Evolutionary conservation across 73 alveolate species (phyloP), one percentile per base, ranked within the genome.

Genomic region (Durusdinium trenchii): DNA sequence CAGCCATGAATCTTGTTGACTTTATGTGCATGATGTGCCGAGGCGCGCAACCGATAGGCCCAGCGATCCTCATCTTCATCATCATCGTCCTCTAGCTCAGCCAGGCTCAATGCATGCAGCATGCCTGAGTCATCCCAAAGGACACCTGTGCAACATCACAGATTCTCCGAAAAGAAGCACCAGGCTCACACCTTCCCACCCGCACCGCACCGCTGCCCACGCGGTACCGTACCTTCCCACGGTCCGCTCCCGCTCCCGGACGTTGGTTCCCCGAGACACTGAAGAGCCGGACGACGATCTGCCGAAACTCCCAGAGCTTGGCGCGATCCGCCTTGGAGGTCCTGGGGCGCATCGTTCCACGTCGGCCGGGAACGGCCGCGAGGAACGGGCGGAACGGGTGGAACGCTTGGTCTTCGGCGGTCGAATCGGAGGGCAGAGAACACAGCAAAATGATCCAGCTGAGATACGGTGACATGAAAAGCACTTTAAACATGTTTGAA

Each of bases 261-360:
- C 79, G n/a, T 64, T 9, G 28, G 79, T 32, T 4, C 73, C 30
- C 51, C 45, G 36, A 54, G 76, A 26, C 51, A 35, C 97, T 91
- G 64, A 91, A 91, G 47, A 91, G 97, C 42, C 97, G 97, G 28
- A 91, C 89, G 54, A 91, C 97, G 36, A 91, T 91, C 28, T 91
- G 89, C 2, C 97, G 97, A 47, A 91, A 91, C 87, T 91, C 97
- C 97, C 97, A 91, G 71, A 91, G 97, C 16, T 35, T 69, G 42
- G 26, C 18, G 86, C 86, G 38, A 20, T 91, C 97, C 1, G 97
- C 97, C 54, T 67, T 91, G 57, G 97, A 91, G 16, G 97, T 91
- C 97, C 97, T 89, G 96, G 20, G 42, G 81, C 46, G 81, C 16
- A 30, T 32, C 43, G 43, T 6, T 32, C 43, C 10, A 20, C 9